Conservation (phyloP, 768 basidiomycete genomes). For the Agrocybe praecox region DNA sequence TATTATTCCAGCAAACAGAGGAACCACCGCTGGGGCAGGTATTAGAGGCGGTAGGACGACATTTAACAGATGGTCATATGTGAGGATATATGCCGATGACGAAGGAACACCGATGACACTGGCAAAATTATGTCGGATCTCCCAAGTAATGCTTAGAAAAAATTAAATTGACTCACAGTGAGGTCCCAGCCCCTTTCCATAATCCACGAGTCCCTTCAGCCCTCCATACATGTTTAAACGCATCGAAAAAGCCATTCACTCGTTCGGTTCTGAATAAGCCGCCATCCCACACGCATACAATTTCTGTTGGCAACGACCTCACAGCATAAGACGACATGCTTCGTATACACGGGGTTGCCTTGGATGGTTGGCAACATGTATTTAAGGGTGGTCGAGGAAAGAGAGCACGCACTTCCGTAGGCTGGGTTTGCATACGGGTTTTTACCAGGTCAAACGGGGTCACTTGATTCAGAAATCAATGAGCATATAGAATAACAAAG, state of each 20-base stretch:
- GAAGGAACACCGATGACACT: conserved; percentile 93
- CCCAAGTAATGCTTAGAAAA: not conserved
- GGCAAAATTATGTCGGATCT: conserved; percentile 10
- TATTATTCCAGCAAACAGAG: conserved; percentile 80
- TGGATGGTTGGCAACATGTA: conserved; percentile 72
- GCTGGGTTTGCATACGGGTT: conserved; percentile 93
- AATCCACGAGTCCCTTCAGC: conserved; percentile 84
- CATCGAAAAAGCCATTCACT: conserved; percentile 86
- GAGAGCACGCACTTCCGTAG: conserved; percentile 49
- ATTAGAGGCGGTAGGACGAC: conserved; percentile 62
- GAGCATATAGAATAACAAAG: not conserved
- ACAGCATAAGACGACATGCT: conserved; percentile 77
- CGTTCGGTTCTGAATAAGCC: conserved; percentile 71
- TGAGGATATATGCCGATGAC: conserved; percentile 92
- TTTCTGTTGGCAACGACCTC: conserved; percentile 54
- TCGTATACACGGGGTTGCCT: conserved; percentile 59
- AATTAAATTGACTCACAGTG: conserved; percentile 58
- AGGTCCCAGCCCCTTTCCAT: conserved; percentile 95
- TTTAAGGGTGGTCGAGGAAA: conserved; percentile 56
- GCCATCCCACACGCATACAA: conserved; percentile 82
- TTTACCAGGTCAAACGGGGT: conserved; percentile 99
- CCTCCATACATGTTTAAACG: conserved; percentile 75
- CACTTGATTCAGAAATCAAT: conserved; percentile 57
- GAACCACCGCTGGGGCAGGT: conserved; percentile 53
- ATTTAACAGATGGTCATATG: conserved; percentile 86